A percentile compares a stretch with the other conserved stretches of the same genome.
Evolutionary conservation across 1,139 yeast genomes (phyloP).

Genomic region (Debaryomyces sp.): DNA sequence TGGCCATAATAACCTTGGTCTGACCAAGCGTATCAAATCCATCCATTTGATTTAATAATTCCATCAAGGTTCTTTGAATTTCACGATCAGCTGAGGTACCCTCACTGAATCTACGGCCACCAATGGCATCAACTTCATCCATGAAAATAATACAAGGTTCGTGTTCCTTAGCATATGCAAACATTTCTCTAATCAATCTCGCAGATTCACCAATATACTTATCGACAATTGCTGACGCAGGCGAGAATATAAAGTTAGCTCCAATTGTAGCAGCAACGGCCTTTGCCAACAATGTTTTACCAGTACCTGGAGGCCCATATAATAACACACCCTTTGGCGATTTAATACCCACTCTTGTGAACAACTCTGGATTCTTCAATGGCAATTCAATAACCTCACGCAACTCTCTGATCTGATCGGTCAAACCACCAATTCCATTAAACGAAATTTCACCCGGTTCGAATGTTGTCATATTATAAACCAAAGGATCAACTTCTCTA

Average conservation of each 20-base stretch:
- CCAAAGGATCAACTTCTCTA: constrained; percentile 97
- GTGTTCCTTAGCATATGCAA: constrained; percentile 96
- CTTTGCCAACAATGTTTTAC: constrained; percentile 92
- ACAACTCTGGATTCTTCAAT: constrained; percentile 93
- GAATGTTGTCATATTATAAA: constrained; percentile 96
- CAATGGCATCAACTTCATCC: constrained; percentile 99
- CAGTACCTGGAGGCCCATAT: constrained; percentile 99
- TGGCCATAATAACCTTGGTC: constrained; percentile 98
- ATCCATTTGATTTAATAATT: constrained; percentile 96
- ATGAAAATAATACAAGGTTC: constrained; percentile 98
- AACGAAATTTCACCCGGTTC: constrained; percentile 97
- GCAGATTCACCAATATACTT: constrained; percentile 99
- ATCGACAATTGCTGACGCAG: constrained; percentile 98
- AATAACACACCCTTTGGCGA: constrained; percentile 97
- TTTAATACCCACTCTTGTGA: constrained; percentile 93
- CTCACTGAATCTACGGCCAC: constrained; percentile 97
- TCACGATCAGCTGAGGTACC: constrained; percentile 99
- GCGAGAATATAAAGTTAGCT: constrained; percentile 95
- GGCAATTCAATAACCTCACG: constrained; percentile 98
- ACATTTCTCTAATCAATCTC: constrained; percentile 96
- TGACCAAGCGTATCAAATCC: constrained; percentile 97
- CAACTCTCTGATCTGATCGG: constrained; percentile 93
- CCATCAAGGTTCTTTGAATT: constrained; percentile 98
- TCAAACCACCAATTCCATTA: constrained; percentile 95
- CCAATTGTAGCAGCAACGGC: constrained; percentile 99